Percentiles rank a stretch among this genome's conserved stretches.
phyloP scores from a whole-genome alignment of 2,329 filamentous ascomycete genomes.

The Setomelanomma holmii region DNA sequence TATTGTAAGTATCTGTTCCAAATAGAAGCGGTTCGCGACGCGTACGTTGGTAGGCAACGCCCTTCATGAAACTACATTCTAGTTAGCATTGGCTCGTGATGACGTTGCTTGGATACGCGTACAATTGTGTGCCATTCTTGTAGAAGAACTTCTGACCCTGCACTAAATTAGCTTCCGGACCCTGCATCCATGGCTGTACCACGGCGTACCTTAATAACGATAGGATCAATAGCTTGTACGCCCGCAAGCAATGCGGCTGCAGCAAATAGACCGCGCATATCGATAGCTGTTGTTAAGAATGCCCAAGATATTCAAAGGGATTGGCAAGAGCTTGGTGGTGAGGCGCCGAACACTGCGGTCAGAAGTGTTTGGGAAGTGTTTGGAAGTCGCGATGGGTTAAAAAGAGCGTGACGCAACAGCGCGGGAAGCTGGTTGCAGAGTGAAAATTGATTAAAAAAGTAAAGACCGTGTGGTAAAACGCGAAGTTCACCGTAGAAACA shows the following conservation, averaged over 20 bases:
- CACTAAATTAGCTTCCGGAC: conserved; percentile 13
- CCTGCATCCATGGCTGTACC: conserved; percentile 2
- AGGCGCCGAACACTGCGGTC: conserved; percentile 27
- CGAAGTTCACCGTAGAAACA: conserved; percentile 38
- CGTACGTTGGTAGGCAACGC: conserved; percentile 86
- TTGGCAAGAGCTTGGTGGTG: conserved; percentile 35
- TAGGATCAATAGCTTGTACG: conserved; percentile 65
- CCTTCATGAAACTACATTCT: conserved; percentile 75
- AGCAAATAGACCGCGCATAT: conserved; percentile 63
- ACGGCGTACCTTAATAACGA: conserved; percentile 70
- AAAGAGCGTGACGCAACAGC: conserved; percentile 36
- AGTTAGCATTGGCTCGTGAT: conserved; percentile 22
- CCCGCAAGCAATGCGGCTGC: conserved; percentile 61
- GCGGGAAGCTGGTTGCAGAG: conserved; percentile 27
- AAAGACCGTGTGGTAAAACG: conserved; percentile 42
- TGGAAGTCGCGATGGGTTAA: conserved; percentile 12
- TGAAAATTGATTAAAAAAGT: conserved; percentile 28
- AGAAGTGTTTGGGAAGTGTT: conserved; percentile 21
- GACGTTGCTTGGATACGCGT: conserved; percentile 9
- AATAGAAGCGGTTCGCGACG: neutral
- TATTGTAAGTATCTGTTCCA: conserved; percentile 11
- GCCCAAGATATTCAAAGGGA: conserved; percentile 32
- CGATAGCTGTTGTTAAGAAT: conserved; percentile 40
- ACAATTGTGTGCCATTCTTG: conserved; percentile 76
- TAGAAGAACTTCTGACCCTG: conserved; percentile 90